phyloP scores from a whole-genome alignment of 2,329 filamentous ascomycete genomes.

The Penicillium sp. region DNA sequence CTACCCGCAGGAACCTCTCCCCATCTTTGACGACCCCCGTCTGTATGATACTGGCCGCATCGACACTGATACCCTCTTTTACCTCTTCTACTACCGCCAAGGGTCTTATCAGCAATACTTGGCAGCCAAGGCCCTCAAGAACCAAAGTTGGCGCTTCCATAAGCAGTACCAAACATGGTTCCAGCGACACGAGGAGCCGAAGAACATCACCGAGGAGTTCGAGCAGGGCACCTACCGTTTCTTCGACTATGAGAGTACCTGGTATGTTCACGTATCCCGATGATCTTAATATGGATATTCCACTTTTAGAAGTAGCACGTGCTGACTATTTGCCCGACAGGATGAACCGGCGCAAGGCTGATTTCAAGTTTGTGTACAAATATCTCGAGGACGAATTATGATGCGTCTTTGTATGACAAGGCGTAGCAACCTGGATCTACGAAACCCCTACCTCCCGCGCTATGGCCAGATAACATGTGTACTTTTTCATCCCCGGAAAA shows the following conservation, averaged over 20 bases:
- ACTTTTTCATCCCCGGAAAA: conserved; percentile 2
- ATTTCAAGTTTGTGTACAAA: conserved; percentile 98
- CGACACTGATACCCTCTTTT: conserved; percentile 95
- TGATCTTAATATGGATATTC: not conserved
- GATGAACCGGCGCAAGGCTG: conserved; percentile 98
- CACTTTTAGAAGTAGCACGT: not conserved
- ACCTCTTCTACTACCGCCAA: conserved; percentile 98
- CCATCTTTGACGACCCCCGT: conserved; percentile 86
- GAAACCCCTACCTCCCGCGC: conserved; percentile 1
- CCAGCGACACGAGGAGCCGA: conserved; percentile 95
- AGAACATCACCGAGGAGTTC: conserved; percentile 97
- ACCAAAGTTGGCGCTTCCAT: conserved; percentile 98
- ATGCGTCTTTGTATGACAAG: conserved; percentile 16
- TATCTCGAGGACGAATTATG: conserved; percentile 92
- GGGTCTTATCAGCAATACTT: conserved; percentile 94
- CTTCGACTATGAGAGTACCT: conserved; percentile 99
- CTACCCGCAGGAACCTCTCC: conserved; percentile 89
- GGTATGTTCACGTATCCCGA: conserved; percentile 59
- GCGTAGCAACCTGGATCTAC: conserved; percentile 1
- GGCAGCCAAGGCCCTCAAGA: conserved; percentile 93
- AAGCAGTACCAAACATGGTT: conserved; percentile 99
- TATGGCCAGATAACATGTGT: conserved; percentile 7
- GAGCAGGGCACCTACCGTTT: conserved; percentile 99
- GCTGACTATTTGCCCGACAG: conserved; percentile 49
- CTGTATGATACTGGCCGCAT: conserved; percentile 75